Evolutionary conservation across 176 grass and related monocot species (phyloP), one percentile per base, ranked within the genome.

Genomic region (Carex kokanica): DNA sequence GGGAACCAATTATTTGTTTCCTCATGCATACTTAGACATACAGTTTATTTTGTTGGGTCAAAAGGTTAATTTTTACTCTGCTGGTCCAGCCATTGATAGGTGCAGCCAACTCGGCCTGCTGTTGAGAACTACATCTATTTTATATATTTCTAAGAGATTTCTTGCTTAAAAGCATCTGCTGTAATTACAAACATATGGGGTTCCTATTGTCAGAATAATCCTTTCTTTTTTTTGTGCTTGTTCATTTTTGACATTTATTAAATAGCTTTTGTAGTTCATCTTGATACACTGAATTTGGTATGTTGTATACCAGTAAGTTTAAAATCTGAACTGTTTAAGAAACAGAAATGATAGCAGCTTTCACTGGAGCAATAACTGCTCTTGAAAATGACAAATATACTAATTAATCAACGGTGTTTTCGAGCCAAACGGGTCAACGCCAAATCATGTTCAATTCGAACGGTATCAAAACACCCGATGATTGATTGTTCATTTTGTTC

Each of bases 271-370:
- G 24, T 7, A 0, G 1, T 45, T 8, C 17, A 45, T 45, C 2
- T 72, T 43, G 40, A 72, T 47, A 17, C 47, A 49, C 68, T 72
- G 68, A 21, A 16, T 29, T 2, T 49, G 49, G 17, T 27, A 7
- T 75, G 47, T 53, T 6, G n/a, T 47, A 55, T 77, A 51, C 2
- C 45, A 77, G 24, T 32, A 77, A 77, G 49, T 77, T 77, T 77
- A 15, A 77, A 23, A 55, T 31, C 16, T 55, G 49, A 54, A 55
- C 72, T 75, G 45, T 54, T 53, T 53, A 54, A 77, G 49, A 24
- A 77, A 77, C 72, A 74, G 20, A 25, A 52, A 51, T 21, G 8
- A 10, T 23, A 60, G 21, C n/a, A 31, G 11, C 36, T 5, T 38
- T 38, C 36, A 6, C 36, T 38, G 36, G 36, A 38, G 36, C 36